Evolutionary conservation across 139 green algal genomes (phyloP).

Genomic region (Helicosporidium sp.): DNA sequence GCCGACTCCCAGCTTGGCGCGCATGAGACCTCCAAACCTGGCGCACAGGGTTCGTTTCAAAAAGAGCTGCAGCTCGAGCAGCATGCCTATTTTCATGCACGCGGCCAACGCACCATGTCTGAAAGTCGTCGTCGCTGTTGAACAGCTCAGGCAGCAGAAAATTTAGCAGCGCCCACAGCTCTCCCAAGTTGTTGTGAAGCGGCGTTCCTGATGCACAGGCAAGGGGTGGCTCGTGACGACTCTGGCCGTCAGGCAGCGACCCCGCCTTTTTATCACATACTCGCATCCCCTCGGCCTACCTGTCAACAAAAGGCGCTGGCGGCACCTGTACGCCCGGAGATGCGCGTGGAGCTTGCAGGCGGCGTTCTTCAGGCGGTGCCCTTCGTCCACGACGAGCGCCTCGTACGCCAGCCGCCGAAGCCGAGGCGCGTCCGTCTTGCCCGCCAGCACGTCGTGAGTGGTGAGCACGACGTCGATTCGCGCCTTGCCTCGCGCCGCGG

Average conservation of each 20-base stretch:
- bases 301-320: conserved; percentile 45
- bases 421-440: conserved; percentile 10
- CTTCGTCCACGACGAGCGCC: conserved; percentile 49
- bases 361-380: conserved; percentile 51
- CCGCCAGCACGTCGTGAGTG: conserved; percentile 35
- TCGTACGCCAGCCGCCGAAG: conserved; percentile 9
- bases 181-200: conserved; percentile 45
- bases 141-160: conserved; percentile 81
- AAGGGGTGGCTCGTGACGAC: not conserved
- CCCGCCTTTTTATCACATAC: no score
- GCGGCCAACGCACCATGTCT: conserved; percentile 54
- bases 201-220: conserved; percentile 53
- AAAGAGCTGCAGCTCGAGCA: no score
- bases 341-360: conserved; percentile 47
- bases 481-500: not conserved
- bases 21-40: no score
- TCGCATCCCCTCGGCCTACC: conserved; percentile 18
- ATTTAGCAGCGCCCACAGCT: conserved; percentile 88
- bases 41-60: no score
- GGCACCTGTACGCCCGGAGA: conserved; percentile 19
- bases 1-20: not conserved
- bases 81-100: no score
- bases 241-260: not conserved
- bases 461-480: conserved; percentile 34
- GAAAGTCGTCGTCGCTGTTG: conserved; percentile 46